These are phyloP conservation scores for Exophiala calicioides DNA, from an alignment of 2,329 filamentous ascomycete genomes.

Conservation along the genomic window DNA sequence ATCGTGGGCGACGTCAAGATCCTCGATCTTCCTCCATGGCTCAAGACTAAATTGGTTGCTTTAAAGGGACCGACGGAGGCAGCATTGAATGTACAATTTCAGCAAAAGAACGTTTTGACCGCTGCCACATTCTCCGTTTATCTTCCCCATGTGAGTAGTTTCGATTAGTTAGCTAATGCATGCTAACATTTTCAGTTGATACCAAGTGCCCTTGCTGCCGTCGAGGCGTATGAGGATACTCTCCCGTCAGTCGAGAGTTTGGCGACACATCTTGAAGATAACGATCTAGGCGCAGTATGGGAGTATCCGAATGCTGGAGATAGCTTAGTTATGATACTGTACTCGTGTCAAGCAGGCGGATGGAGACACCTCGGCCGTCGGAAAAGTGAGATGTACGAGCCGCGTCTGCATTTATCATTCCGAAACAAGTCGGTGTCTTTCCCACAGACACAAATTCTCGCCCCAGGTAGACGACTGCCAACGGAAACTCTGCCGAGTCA, in stretches of 20 bases:
- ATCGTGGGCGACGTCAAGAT: constrained; percentile 25
- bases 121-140: constrained; percentile 5
- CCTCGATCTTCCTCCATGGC: constrained; percentile 19
- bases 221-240: constrained; percentile 25
- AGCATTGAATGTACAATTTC: constrained; percentile 20
- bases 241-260: constrained; percentile 7
- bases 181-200: constrained; percentile 11
- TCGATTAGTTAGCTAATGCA: too few relatives aligned
- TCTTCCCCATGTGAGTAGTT: constrained; percentile 10
- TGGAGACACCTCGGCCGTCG: constrained; percentile 18
- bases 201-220: constrained; percentile 6
- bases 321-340: constrained; percentile 22
- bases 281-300: constrained; percentile 26
- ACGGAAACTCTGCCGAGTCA: neutral
- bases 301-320: constrained; percentile 19
- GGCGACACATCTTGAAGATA: constrained; percentile 17
- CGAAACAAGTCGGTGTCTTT: constrained; percentile 11
- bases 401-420: constrained; percentile 19
- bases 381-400: neutral
- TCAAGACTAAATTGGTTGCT: constrained; percentile 10
- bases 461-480: too few relatives aligned
- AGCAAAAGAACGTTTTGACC: constrained; percentile 11
- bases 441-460: too few relatives aligned
- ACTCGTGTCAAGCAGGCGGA: constrained; percentile 16
- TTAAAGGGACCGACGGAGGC: constrained; percentile 6